A percentile compares a stretch with the other conserved stretches of the same genome.
Evolutionary conservation across 192 early-diverging fungal genomes (phyloP).

Genomic region (Podila verticillata): DNA sequence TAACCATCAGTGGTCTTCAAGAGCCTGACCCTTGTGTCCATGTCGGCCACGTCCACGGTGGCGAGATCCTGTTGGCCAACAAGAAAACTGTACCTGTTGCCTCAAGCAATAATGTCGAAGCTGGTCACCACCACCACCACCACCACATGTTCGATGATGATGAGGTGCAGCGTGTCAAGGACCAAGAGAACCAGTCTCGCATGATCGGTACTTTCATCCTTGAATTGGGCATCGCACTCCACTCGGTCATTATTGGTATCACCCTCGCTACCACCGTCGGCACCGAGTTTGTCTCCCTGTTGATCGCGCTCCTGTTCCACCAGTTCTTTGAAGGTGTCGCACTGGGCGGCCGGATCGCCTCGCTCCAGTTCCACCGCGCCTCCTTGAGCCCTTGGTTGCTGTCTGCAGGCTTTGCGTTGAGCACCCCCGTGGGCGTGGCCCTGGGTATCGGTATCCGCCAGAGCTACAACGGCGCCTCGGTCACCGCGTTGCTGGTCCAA

Average conservation of each 20-base stretch:
- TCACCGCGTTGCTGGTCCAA: slow-evolving; percentile 66
- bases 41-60: slow-evolving; percentile 36
- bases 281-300: slow-evolving; percentile 62
- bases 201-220: slow-evolving; percentile 72
- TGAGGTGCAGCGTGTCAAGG: neutral
- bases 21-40: slow-evolving; percentile 21
- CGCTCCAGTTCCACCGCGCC: slow-evolving; percentile 45
- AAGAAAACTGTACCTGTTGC: slow-evolving; percentile 20
- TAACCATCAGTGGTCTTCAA: neutral
- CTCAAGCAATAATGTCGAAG: neutral
- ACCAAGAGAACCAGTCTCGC: slow-evolving; percentile 39
- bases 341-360: slow-evolving; percentile 76
- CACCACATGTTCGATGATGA: slow-evolving; percentile 5
- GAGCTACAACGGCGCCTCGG: slow-evolving; percentile 65
- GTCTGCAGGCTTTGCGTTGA: slow-evolving; percentile 72
- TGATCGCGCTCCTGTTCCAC: slow-evolving; percentile 65
- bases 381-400: slow-evolving; percentile 62
- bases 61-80: slow-evolving; percentile 36
- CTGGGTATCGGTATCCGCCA: slow-evolving; percentile 79
- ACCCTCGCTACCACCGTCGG: slow-evolving; percentile 67
- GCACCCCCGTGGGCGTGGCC: slow-evolving; percentile 83
- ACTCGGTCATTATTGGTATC: slow-evolving; percentile 82
- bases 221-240: slow-evolving; percentile 81
- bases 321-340: slow-evolving; percentile 86
- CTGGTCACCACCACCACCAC: slow-evolving; percentile 1